A percentile compares a stretch with the other conserved stretches of the same genome.
These are phyloP conservation scores for Pyrenula aspistea DNA, from an alignment of 495 filamentous ascomycete species.

Conservation along the genomic window DNA sequence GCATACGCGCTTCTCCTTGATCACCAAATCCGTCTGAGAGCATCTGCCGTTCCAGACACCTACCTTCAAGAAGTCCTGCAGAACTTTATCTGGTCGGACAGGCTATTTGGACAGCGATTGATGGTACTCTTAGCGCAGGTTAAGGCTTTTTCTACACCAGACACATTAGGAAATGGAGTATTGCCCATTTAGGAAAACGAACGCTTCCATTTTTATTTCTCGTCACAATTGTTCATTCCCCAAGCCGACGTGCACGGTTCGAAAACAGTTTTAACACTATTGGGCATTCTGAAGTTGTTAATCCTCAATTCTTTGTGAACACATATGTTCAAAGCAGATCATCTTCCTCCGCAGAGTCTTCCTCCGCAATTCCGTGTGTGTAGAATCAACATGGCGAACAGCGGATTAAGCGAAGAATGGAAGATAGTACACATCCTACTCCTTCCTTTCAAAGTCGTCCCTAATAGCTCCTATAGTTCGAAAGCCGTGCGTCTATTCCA, in stretches of 20 bases:
- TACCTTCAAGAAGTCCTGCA: constrained; percentile 15
- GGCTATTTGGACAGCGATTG: constrained; percentile 17
- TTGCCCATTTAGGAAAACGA: neutral
- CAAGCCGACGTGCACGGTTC: too few species aligned
- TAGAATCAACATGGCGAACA: neutral
- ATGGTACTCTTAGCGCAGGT: constrained; percentile 11
- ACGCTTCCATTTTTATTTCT: too few species aligned
- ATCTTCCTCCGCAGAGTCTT: too few species aligned
- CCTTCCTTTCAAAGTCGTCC: neutral
- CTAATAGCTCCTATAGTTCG: neutral
- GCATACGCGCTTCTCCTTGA: constrained; percentile 16
- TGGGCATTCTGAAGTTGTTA: too few species aligned
- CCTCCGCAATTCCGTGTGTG: too few species aligned
- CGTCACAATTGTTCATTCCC: too few species aligned
- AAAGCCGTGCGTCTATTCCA: neutral
- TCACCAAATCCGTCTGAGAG: neutral
- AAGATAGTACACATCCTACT: neutral
- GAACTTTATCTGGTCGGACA: constrained; percentile 28
- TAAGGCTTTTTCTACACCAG: neutral
- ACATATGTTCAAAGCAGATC: too few species aligned
- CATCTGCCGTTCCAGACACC: constrained; percentile 13
- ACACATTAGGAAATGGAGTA: neutral
- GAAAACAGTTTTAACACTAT: too few species aligned
- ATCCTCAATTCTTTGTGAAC: too few species aligned
- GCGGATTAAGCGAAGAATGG: neutral